Percentiles rank a stretch among this genome's conserved stretches.
Evolutionary conservation across 2,329 filamentous ascomycete species (phyloP).

Genomic region (Fusarium sp.): DNA sequence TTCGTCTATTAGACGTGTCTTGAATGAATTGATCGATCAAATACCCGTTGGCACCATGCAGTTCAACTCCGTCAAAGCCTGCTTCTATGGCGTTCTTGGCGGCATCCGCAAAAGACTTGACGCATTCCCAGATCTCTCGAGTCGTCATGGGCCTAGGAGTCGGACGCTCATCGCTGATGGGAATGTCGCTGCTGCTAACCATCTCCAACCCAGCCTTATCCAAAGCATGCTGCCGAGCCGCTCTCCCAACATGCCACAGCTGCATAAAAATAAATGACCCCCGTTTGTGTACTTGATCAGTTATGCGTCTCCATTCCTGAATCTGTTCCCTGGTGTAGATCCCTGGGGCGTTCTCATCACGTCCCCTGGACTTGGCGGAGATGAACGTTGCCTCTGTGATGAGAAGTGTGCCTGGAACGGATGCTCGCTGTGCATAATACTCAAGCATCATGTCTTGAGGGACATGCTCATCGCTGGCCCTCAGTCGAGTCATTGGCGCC

Average conservation of each 20-base stretch:
- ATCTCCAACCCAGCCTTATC: conserved; percentile 7
- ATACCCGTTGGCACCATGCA: too few species aligned
- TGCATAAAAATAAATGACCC: conserved; percentile 22
- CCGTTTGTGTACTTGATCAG: conserved; percentile 8
- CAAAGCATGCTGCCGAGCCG: conserved; percentile 4
- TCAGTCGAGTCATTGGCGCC: conserved; percentile 16
- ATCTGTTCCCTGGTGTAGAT: conserved; percentile 18
- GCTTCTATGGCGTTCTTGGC: not conserved
- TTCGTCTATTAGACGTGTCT: too few species aligned
- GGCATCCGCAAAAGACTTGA: not conserved
- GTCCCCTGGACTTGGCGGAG: conserved; percentile 5
- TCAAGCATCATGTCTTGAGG: conserved; percentile 16
- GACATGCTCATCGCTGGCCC: conserved; percentile 8
- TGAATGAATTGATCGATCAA: too few species aligned
- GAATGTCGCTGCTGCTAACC: conserved; percentile 21
- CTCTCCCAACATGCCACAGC: conserved; percentile 24
- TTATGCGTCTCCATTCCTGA: conserved; percentile 1
- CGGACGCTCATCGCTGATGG: not conserved
- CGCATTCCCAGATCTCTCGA: conserved; percentile 1
- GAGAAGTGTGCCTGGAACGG: conserved; percentile 22
- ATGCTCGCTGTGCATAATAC: conserved; percentile 27
- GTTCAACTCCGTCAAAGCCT: too few species aligned
- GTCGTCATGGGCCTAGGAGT: conserved; percentile 9
- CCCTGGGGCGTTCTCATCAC: conserved; percentile 8
- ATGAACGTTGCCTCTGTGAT: conserved; percentile 21